Percentiles rank a stretch among this genome's conserved stretches.
These are phyloP conservation scores for Hypoxylon intermedium DNA, from an alignment of 495 filamentous ascomycete species.

Conservation along the genomic window DNA sequence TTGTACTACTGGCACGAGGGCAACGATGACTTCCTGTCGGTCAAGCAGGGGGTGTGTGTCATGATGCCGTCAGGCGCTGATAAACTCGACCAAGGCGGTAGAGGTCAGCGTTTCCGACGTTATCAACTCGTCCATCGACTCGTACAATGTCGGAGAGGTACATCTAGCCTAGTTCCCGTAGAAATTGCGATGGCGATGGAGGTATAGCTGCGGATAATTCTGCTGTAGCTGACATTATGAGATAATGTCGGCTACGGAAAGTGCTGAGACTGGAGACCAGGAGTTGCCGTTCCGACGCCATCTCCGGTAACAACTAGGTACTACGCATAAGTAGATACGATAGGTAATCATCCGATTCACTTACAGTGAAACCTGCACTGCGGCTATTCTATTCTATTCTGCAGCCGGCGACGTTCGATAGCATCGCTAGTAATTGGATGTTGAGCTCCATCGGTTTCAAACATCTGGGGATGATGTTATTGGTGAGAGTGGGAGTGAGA, in stretches of 20 bases:
- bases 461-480: neutral
- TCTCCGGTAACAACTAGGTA: neutral
- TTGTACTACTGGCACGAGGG: constrained; percentile 26
- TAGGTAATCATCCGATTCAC: constrained; percentile 20
- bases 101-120: constrained; percentile 6
- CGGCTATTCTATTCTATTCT: constrained; percentile 93
- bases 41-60: constrained; percentile 13
- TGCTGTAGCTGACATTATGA: neutral
- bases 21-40: constrained; percentile 12
- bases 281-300: neutral
- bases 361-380: constrained; percentile 88
- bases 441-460: constrained; percentile 9
- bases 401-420: constrained; percentile 80
- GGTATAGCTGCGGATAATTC: no score
- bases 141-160: constrained; percentile 22
- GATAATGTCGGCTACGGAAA: neutral
- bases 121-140: constrained; percentile 18
- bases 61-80: constrained; percentile 14
- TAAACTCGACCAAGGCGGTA: constrained; percentile 2
- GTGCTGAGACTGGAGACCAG: neutral
- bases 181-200: constrained; percentile 2
- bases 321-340: neutral
- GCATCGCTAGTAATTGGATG: constrained; percentile 8
- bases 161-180: constrained; percentile 5
- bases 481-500: no score